Evolutionary conservation across 2,329 filamentous ascomycete species (phyloP).

Genomic region (Colletotrichum magnum): DNA sequence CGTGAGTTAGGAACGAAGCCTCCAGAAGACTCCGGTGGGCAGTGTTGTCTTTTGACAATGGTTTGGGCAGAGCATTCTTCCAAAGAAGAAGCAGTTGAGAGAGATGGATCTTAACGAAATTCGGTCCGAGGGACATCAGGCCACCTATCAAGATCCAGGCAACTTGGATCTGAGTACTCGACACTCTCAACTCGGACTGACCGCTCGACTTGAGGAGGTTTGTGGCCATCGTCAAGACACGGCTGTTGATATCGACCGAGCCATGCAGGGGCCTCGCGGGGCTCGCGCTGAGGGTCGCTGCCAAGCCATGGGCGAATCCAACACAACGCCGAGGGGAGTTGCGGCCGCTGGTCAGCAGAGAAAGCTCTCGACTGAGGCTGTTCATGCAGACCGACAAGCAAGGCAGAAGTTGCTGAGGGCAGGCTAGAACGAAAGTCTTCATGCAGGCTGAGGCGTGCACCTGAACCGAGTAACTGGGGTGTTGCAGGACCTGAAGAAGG

Average conservation of each 20-base stretch:
- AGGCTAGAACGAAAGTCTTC: conserved; percentile 89
- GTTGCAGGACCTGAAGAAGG: conserved; percentile 89
- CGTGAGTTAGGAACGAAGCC: conserved; percentile 92
- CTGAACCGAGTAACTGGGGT: conserved; percentile 97
- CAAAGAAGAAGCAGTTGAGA: conserved; percentile 93
- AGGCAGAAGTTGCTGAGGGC: conserved; percentile 90
- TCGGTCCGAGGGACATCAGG: conserved; percentile 94
- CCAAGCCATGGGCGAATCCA: conserved; percentile 92
- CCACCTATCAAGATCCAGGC: conserved; percentile 98
- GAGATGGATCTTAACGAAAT: conserved; percentile 98
- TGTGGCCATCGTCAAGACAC: conserved; percentile 91
- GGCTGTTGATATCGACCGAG: conserved; percentile 94
- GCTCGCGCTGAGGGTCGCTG: conserved; percentile 91
- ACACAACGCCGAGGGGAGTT: conserved; percentile 88
- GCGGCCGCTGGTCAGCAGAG: conserved; percentile 79
- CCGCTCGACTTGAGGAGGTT: conserved; percentile 92
- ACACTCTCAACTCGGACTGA: conserved; percentile 89
- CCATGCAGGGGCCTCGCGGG: conserved; percentile 91
- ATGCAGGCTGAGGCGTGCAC: conserved; percentile 89
- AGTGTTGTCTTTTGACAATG: conserved; percentile 92
- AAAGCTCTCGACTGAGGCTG: conserved; percentile 88
- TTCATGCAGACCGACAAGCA: conserved; percentile 98
- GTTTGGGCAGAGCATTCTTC: conserved; percentile 97
- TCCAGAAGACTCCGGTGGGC: conserved; percentile 87
- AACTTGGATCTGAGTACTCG: conserved; percentile 95